Conservation (phyloP, 1,139 yeast species). For the Kodamaea ohmeri region DNA sequence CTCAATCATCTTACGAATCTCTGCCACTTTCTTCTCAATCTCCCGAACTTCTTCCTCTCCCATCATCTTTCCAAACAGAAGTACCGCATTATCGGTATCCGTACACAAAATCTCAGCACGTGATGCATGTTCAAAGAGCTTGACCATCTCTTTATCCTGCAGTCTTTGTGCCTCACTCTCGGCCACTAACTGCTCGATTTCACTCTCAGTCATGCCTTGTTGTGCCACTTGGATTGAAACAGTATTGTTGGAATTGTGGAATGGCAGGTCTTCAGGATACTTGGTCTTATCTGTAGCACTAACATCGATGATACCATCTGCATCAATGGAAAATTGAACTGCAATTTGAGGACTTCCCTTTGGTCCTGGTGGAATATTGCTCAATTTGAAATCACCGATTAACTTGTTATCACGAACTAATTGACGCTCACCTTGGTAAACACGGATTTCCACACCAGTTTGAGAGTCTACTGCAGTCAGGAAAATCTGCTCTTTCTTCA, state of each 20-base stretch:
- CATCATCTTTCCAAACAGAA: constrained; percentile 44
- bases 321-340: constrained; percentile 74
- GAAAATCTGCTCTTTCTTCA: constrained; percentile 66
- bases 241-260: constrained; percentile 25
- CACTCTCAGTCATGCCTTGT: constrained; percentile 64
- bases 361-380: constrained; percentile 68
- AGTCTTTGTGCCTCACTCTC: constrained; percentile 46
- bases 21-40: constrained; percentile 28
- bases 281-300: constrained; percentile 67
- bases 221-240: constrained; percentile 70
- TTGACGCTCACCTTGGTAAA: constrained; percentile 76
- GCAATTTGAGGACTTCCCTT: constrained; percentile 76
- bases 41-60: constrained; percentile 34
- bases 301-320: constrained; percentile 78
- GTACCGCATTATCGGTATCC: constrained; percentile 53
- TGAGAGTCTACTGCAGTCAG: constrained; percentile 88
- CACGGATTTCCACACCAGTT: constrained; percentile 74
- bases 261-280: constrained; percentile 31
- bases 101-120: constrained; percentile 55
- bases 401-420: constrained; percentile 69
- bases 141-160: constrained; percentile 41
- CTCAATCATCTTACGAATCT: constrained; percentile 42
- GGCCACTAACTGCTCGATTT: constrained; percentile 53
- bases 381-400: constrained; percentile 67
- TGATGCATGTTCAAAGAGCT: constrained; percentile 46